Evolutionary conservation across 495 filamentous ascomycete species (phyloP), one percentile per base, ranked within the genome.

Genomic region (Penicillium roqueforti): DNA sequence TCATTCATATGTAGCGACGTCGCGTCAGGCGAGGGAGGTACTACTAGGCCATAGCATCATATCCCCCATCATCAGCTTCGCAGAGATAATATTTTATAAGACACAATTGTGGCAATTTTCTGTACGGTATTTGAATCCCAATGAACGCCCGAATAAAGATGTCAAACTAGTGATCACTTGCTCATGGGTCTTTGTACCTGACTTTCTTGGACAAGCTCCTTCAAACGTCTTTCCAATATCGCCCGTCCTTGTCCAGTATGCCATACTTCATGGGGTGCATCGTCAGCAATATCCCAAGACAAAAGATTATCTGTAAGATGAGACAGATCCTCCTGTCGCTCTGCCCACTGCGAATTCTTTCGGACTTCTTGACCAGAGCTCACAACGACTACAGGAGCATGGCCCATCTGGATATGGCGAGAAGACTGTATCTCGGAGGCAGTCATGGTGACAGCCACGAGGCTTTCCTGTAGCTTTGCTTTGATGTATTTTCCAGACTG

Each of bases 261-360:
- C 92, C 92, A 98, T 0, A 97, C 85, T 58, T 89, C 80, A 70
- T 95, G 88, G n/a, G 90, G 88, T 9, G 92, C 90, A 50, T 85
- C 76, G 42, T 85, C 78, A 1, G 96, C 90, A 47, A 95, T 80
- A 69, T 96, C 92, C 92, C 92, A 98, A 16, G 81, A 77, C 29
- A 88, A 57, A 32, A 96, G 67, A 13, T 88, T 89, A 13, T 82
- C 74, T 1, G 91, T 96, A 28, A 96, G 71, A 31, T 76, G 77
- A n/a, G 82, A 89, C 48, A 96, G 69, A 62, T 95, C 89, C 61
- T 86, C 80, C 75, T 98, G 93, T 61, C 85, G 83, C 36, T 78
- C 68, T 59, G 84, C 83, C 93, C 93, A 98, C 46, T 82, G 77
- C 22, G 74, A 68, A 58, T 88, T 83, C 47, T 67, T 75, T 8